These are phyloP conservation scores for Prillingera fragicola DNA, from an alignment of 1,284 basidiomycete species.

Conservation along the genomic window DNA sequence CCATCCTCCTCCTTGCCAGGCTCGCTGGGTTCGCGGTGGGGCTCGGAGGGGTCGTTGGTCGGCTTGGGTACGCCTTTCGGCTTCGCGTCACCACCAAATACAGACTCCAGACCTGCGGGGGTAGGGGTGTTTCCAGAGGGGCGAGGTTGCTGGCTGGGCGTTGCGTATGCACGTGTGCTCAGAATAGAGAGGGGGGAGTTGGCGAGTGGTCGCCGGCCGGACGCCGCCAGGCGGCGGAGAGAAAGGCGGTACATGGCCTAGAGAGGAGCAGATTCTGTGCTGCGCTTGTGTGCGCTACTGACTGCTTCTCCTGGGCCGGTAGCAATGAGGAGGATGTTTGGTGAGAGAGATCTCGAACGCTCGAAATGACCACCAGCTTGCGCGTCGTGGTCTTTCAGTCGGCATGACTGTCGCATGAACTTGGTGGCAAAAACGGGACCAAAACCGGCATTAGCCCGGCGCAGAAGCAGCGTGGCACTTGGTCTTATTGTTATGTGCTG, in stretches of 20 bases:
- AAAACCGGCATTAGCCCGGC: too few relatives aligned
- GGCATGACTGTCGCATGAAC: too few relatives aligned
- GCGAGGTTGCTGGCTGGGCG: constrained; percentile 26
- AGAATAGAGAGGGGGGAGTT: constrained; percentile 7
- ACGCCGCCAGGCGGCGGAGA: constrained; percentile 7
- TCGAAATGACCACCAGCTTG: too few relatives aligned
- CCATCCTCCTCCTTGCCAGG: constrained; percentile 25
- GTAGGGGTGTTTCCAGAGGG: constrained; percentile 35
- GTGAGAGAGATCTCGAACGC: too few relatives aligned
- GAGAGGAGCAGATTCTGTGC: too few relatives aligned
- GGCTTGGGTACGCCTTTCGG: constrained; percentile 18
- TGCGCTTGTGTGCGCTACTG: too few relatives aligned
- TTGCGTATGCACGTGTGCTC: constrained; percentile 28
- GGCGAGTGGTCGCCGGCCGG: constrained; percentile 19
- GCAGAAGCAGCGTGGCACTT: too few relatives aligned
- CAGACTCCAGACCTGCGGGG: constrained; percentile 37
- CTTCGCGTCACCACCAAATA: constrained; percentile 32
- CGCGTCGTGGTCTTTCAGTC: too few relatives aligned
- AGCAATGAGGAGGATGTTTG: too few relatives aligned
- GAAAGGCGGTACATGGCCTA: constrained; percentile 12
- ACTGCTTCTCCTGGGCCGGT: too few relatives aligned
- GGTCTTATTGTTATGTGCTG: too few relatives aligned
- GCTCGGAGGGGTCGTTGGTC: neutral
- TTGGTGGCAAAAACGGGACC: too few relatives aligned
- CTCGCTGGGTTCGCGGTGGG: constrained; percentile 4